Base-by-base conservation (phyloP, 2,329 filamentous ascomycete genomes). In the Hymenotorrendiella dingleyae region DNA sequence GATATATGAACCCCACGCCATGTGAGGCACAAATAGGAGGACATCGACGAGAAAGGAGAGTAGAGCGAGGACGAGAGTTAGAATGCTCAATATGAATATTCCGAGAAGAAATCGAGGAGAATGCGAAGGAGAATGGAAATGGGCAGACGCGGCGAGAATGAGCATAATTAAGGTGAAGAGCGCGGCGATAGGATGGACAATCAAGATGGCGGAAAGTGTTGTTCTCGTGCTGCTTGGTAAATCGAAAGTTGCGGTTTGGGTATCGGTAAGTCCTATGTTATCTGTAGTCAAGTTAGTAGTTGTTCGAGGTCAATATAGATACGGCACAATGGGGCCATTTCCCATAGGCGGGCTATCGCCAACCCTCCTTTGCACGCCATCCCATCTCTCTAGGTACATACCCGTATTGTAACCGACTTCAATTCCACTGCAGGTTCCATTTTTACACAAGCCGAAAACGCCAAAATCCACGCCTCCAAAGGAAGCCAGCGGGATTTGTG, bases 1-100 rank as follows among this genome's bases (percentile, higher is more conserved):
- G 54, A 97, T 79, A 73, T 91, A 98, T 46, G 90, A 89, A 50
- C 90, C 93, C 88, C 90, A 97, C 60, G 82, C 79, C 68, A 96
- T 70, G 64, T 97, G 90, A 36, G 93, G 93, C 12, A 96, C 86
- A 61, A 98, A 98, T 17, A 98, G 73, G 24, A 98, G 71, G 20
- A 97, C 86, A 64, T 98, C 93, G 57, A 97, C 82, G 20, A 98
- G 71, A 67, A 97, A 97, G 19, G 90, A 86, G 43, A 95, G 73
- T 1, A 96, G 73, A 35, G 86, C 83, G 52, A 93, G 76, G 22
- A 97, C 69, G 35, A 97, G 80, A 7, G 89, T 89, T 37, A 94
- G 76, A 49, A 97, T 80, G 44, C 85, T 83, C 54, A 97, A 76
- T 50, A 97, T 90, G 52, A 96, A 82, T 24, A 97, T 71, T 21